phyloP scores from a whole-genome alignment of 331 rosid species.

The Dryas integrifolia region DNA sequence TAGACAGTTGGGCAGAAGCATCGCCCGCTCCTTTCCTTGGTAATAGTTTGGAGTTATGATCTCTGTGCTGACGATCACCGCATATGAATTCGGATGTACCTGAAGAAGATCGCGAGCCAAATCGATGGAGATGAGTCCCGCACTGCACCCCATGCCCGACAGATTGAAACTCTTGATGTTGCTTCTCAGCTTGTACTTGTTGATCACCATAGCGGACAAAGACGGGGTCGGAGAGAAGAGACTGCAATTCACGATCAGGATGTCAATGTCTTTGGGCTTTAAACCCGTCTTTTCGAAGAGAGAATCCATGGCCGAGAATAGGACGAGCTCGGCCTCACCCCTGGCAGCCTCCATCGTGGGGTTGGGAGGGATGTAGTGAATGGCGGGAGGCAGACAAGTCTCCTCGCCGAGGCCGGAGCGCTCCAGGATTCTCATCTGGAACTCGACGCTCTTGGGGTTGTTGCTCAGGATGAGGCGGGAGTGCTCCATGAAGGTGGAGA shows the following conservation, averaged over 20 bases:
- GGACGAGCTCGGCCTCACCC: slow-evolving; percentile 80
- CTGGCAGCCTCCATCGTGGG: slow-evolving; percentile 89
- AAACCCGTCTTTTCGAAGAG: slow-evolving; percentile 59
- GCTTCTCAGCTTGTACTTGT: slow-evolving; percentile 79
- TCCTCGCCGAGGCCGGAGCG: slow-evolving; percentile 90
- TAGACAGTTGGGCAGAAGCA: slow-evolving; percentile 92
- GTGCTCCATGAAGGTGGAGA: slow-evolving; percentile 96
- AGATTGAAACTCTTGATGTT: slow-evolving; percentile 80
- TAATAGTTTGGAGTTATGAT: slow-evolving; percentile 87
- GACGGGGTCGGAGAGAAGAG: slow-evolving; percentile 91
- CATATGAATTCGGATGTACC: slow-evolving; percentile 82
- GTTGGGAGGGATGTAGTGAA: slow-evolving; percentile 83
- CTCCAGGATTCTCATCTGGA: slow-evolving; percentile 87
- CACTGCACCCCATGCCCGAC: slow-evolving; percentile 97
- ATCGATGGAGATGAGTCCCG: slow-evolving; percentile 77
- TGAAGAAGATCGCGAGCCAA: slow-evolving; percentile 92
- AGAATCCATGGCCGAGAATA: slow-evolving; percentile 79
- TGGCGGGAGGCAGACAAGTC: slow-evolving; percentile 70
- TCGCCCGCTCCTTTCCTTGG: slow-evolving; percentile 89
- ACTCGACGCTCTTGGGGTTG: slow-evolving; percentile 87
- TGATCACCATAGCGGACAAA: slow-evolving; percentile 80
- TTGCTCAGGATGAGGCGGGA: slow-evolving; percentile 61
- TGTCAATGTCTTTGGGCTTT: slow-evolving; percentile 81
- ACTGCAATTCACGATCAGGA: slow-evolving; percentile 76
- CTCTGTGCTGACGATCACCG: slow-evolving; percentile 81